phyloP scores from a whole-genome alignment of 75 land plant species.

The Cupressus sempervirens region DNA sequence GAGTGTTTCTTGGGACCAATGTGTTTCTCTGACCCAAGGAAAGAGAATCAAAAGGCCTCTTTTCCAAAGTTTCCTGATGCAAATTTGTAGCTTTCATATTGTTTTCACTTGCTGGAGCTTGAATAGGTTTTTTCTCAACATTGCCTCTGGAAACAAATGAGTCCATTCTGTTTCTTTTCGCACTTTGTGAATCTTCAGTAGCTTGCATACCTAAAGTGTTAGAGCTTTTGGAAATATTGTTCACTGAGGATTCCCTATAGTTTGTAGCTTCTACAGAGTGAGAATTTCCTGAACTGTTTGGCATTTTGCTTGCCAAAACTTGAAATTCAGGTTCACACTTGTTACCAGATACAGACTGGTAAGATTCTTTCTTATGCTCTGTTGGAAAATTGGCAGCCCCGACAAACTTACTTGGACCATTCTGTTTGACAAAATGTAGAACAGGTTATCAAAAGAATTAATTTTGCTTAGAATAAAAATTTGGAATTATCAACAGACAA shows the following conservation, averaged over 20 bases:
- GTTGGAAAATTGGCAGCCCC: conserved; percentile 13
- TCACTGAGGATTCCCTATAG: not conserved
- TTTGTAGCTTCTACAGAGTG: conserved; percentile 1
- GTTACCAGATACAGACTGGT: conserved; percentile 9
- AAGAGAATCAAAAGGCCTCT: conserved; percentile 3
- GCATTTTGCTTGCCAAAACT: conserved; percentile 3
- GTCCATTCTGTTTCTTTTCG: not conserved
- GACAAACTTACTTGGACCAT: conserved; percentile 38
- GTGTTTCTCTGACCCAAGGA: not conserved
- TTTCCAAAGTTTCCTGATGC: not conserved
- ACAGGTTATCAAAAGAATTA: conserved; percentile 4
- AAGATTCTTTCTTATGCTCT: conserved; percentile 5
- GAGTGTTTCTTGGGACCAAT: not conserved
- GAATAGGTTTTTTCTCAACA: not conserved
- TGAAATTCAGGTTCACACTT: conserved; percentile 11
- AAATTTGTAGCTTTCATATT: not conserved
- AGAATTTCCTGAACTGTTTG: conserved; percentile 10
- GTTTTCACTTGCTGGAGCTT: conserved; percentile 6
- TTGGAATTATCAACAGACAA: not conserved
- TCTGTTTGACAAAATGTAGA: conserved; percentile 25
- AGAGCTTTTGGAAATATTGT: conserved; percentile 11
- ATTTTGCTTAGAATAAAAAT: not conserved
- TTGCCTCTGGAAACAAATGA: conserved; percentile 6
- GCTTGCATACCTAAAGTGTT: conserved; percentile 19
- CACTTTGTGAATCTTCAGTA: not conserved